phyloP scores from a whole-genome alignment of 768 basidiomycete species.

The Tylopilus rubrobrunneus region DNA sequence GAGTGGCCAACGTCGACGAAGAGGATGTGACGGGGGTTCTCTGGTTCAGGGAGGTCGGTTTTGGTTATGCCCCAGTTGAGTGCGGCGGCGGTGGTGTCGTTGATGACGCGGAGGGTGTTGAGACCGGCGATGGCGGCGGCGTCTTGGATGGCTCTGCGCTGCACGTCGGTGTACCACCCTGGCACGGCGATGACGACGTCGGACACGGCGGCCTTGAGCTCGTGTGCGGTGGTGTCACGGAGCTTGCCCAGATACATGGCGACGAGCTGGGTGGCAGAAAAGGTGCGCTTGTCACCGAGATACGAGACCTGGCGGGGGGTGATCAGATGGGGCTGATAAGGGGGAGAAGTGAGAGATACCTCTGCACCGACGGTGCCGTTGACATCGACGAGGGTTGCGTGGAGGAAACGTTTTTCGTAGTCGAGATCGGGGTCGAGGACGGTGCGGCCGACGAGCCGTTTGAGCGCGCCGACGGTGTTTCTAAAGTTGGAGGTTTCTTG shows the following conservation, averaged over 20 bases:
- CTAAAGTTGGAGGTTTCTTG: slow-evolving; percentile 98
- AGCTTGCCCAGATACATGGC: slow-evolving; percentile 89
- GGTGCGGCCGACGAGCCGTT: slow-evolving; percentile 84
- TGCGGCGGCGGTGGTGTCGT: slow-evolving; percentile 93
- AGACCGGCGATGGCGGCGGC: slow-evolving; percentile 88
- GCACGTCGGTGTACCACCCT: slow-evolving; percentile 93
- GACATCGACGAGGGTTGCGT: slow-evolving; percentile 81
- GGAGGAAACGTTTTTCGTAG: slow-evolving; percentile 88
- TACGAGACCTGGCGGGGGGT: slow-evolving; percentile 66
- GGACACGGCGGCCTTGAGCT: slow-evolving; percentile 82
- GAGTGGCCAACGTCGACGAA: slow-evolving; percentile 98
- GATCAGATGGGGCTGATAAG: slow-evolving; percentile 13
- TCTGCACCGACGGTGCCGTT: slow-evolving; percentile 79
- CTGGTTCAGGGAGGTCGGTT: slow-evolving; percentile 85
- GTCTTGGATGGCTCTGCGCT: slow-evolving; percentile 85
- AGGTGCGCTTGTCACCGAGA: slow-evolving; percentile 72
- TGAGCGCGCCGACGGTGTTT: slow-evolving; percentile 93
- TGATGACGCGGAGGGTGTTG: slow-evolving; percentile 91
- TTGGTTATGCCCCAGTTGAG: slow-evolving; percentile 99
- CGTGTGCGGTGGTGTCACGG: slow-evolving; percentile 77
- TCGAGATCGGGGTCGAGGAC: slow-evolving; percentile 77
- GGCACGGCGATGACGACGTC: slow-evolving; percentile 97
- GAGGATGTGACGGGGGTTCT: slow-evolving; percentile 79
- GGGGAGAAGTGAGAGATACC: slow-evolving; percentile 40
- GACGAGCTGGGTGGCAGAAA: slow-evolving; percentile 89